Evolutionary conservation across 1,139 yeast genomes (phyloP).

Genomic region (Saccharomycopsis phalli): DNA sequence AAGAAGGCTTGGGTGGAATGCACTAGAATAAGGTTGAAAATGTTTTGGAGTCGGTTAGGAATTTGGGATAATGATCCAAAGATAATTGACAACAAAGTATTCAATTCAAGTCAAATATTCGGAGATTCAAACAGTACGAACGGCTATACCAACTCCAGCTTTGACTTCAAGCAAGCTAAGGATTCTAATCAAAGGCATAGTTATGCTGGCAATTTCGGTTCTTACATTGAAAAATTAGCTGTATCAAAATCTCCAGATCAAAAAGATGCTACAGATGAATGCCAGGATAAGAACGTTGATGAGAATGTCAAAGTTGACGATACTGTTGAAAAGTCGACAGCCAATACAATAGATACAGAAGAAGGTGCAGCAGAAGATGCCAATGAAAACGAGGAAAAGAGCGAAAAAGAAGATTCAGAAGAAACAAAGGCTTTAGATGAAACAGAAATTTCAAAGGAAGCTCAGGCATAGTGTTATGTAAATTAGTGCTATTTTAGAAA

Average conservation of each 20-base stretch:
- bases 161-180: slow-evolving; percentile 13
- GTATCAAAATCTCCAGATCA: no score
- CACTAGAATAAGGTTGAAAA: slow-evolving; percentile 44
- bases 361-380: no score
- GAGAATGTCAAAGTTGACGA: not conserved
- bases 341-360: no score
- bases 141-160: slow-evolving; percentile 1
- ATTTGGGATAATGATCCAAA: slow-evolving; percentile 33
- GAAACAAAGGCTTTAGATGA: no score
- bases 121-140: slow-evolving; percentile 1
- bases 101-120: slow-evolving; percentile 9
- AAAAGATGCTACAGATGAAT: no score
- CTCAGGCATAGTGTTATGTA: no score
- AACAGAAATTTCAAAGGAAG: no score
- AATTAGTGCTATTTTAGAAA: no score
- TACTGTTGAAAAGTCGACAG: no score
- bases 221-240: not conserved
- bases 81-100: slow-evolving; percentile 23
- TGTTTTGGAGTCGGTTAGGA: slow-evolving; percentile 86
- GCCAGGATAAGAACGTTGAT: not conserved
- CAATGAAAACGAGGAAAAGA: no score
- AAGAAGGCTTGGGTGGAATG: slow-evolving; percentile 51
- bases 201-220: slow-evolving; percentile 12
- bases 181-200: slow-evolving; percentile 9
- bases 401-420: no score